Percentiles rank a stretch among this genome's conserved stretches.
phyloP scores from a whole-genome alignment of 1,284 basidiomycete species.

The Trametes sp. region DNA sequence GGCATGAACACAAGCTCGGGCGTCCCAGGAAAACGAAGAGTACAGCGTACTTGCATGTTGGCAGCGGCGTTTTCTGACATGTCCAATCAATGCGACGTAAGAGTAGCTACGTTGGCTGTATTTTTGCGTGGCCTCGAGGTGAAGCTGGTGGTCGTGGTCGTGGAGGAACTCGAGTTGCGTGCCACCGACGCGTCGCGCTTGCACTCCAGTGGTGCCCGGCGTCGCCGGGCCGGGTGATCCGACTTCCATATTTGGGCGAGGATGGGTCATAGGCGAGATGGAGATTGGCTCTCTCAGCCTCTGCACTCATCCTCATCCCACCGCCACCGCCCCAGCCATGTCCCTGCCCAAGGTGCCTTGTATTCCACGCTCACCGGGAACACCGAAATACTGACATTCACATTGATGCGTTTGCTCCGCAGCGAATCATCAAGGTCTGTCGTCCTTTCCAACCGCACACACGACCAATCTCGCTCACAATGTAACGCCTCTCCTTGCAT shows the following conservation, averaged over 20 bases:
- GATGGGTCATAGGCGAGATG: background rate
- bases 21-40: constrained; percentile 14
- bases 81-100: background rate
- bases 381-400: too few species aligned
- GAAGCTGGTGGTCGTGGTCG: background rate
- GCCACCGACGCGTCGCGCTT: background rate
- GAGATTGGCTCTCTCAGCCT: constrained; percentile 2
- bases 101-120: background rate
- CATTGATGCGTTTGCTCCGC: constrained; percentile 5
- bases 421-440: constrained; percentile 67
- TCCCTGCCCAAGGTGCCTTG: constrained; percentile 34
- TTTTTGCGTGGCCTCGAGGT: too few species aligned
- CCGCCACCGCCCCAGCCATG: constrained; percentile 21
- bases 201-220: background rate
- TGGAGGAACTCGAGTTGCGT: background rate
- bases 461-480: constrained; percentile 22
- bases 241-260: background rate
- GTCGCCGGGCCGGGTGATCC: background rate
- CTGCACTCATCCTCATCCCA: constrained; percentile 6
- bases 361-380: too few species aligned
- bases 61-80: constrained; percentile 16
- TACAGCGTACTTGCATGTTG: constrained; percentile 6
- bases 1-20: background rate
- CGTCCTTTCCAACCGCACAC: constrained; percentile 13
- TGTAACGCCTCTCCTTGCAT: background rate